phyloP scores from a whole-genome alignment of 305 asterid species.

The Withania somnifera region DNA sequence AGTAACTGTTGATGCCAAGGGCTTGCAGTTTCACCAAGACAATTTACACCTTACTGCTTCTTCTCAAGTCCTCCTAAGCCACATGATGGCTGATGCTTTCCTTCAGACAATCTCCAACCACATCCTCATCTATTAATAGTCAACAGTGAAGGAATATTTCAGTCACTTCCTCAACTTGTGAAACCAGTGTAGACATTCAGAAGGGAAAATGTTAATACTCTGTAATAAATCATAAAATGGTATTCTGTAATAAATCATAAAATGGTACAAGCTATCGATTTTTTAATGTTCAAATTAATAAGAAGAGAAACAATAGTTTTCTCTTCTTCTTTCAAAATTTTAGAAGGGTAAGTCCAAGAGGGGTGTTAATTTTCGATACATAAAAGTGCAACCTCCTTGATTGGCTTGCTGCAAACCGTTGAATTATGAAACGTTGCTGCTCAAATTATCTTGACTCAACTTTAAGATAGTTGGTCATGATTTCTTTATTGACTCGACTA shows the following conservation, averaged over 20 bases:
- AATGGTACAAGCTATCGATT: background rate
- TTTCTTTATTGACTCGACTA: background rate
- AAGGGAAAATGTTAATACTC: background rate
- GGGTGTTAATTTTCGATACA: background rate
- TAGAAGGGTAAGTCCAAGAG: background rate
- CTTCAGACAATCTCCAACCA: background rate
- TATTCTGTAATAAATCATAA: background rate
- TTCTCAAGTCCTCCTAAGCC: slow-evolving; percentile 21
- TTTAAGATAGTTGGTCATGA: background rate
- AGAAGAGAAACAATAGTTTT: no score
- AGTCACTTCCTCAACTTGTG: background rate
- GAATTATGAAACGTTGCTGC: background rate
- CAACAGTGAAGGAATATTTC: background rate
- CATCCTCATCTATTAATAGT: background rate
- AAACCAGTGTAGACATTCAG: background rate
- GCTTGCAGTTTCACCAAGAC: slow-evolving; percentile 18
- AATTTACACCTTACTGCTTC: slow-evolving; percentile 27
- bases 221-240: background rate
- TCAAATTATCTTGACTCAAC: background rate
- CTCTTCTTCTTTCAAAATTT: no score
- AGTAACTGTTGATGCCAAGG: slow-evolving; percentile 27
- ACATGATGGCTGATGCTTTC: slow-evolving; percentile 23
- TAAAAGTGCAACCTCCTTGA: background rate
- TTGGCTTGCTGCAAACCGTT: background rate
- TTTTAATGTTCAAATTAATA: background rate